Base-by-base conservation (phyloP, 768 basidiomycete species). In the Rhodotorula babjevae region DNA sequence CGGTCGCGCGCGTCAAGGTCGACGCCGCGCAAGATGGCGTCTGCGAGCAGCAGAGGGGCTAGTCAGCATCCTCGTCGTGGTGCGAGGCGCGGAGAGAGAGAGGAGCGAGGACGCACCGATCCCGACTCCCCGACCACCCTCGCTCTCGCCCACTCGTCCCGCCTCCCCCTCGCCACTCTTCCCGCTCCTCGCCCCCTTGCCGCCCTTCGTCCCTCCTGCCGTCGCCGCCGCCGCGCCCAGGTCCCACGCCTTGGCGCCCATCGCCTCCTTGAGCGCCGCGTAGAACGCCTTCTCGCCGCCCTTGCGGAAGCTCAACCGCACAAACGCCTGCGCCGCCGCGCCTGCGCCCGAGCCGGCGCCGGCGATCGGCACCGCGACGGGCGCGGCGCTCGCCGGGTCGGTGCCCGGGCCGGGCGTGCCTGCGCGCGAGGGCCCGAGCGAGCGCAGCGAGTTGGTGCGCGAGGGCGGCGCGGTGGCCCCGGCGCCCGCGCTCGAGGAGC, bases 241-340 rank as follows among this genome's bases (percentile, higher is more conserved):
- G 31, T 90, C 87, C 93, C 93, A 95, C 49, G 85, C 85, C 79
- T 88, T 91, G 10, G 85, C 83, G 72, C 86, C 84, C 61, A 95
- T 79, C 57, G 87, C 86, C 29, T 86, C 84, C 80, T 89, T 91
- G 50, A 97, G 83, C 19, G 86, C 84, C 27, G 86, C 83, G 80
- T 99, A 97, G 75, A 92, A 90, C 2, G 85, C 76, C 80, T 90
- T 90, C 79, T 90, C 93, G 0, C 94, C 94, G 7, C 94, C 93
- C 79, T 88, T 91, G 56, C 95, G 85, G 80, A 99, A 97, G 81
- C 91, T 93, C 67, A 99, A 79, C 75, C 90, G 89, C 61, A 96
- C 86, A 68, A 88, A 78, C 10, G 82, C 79, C 33, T 81, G 58
- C 71, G 53, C 74, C 36, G 36, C 36, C 36, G 36, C 36, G 5